These are phyloP conservation scores for Calocybe gangraenosa DNA, from an alignment of 768 basidiomycete species.

Conservation along the genomic window DNA sequence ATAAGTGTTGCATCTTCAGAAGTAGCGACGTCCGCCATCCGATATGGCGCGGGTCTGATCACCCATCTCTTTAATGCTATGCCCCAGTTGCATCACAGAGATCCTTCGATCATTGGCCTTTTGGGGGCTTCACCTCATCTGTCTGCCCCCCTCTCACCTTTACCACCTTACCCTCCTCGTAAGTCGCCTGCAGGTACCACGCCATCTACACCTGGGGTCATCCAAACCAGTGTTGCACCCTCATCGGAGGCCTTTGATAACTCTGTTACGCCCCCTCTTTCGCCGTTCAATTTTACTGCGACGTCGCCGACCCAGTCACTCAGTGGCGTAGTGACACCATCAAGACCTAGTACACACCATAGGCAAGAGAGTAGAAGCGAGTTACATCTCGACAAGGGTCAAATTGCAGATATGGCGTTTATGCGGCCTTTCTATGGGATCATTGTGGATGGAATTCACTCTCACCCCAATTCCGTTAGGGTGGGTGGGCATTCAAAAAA, in stretches of 20 bases:
- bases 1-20: slow-evolving; percentile 70
- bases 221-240: slow-evolving; percentile 17
- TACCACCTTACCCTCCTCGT: slow-evolving; percentile 15
- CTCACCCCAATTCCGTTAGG: slow-evolving; percentile 85
- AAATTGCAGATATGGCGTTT: slow-evolving; percentile 50
- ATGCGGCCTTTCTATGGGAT: slow-evolving; percentile 80
- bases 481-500: too few species aligned
- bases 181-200: slow-evolving; percentile 3
- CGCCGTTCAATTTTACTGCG: slow-evolving; percentile 28
- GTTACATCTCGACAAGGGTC: slow-evolving; percentile 44
- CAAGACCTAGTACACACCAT: slow-evolving; percentile 13
- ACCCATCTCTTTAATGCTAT: slow-evolving; percentile 94
- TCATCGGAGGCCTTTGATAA: slow-evolving; percentile 62
- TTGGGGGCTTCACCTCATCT: slow-evolving; percentile 72
- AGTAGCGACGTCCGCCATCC: slow-evolving; percentile 65
- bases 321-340: slow-evolving; percentile 18
- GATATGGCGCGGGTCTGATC: slow-evolving; percentile 75
- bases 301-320: slow-evolving; percentile 11
- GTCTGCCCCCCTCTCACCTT: slow-evolving; percentile 34
- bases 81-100: slow-evolving; percentile 86
- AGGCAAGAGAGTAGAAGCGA: slow-evolving; percentile 27
- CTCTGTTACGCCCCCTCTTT: slow-evolving; percentile 50
- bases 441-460: slow-evolving; percentile 90
- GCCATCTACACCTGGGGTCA: neutral
- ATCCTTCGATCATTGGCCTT: slow-evolving; percentile 88